Percentiles rank a stretch among this genome's conserved stretches.
phyloP scores from a whole-genome alignment of 2,329 filamentous ascomycete genomes.

The Aspergillus aculeatinus region DNA sequence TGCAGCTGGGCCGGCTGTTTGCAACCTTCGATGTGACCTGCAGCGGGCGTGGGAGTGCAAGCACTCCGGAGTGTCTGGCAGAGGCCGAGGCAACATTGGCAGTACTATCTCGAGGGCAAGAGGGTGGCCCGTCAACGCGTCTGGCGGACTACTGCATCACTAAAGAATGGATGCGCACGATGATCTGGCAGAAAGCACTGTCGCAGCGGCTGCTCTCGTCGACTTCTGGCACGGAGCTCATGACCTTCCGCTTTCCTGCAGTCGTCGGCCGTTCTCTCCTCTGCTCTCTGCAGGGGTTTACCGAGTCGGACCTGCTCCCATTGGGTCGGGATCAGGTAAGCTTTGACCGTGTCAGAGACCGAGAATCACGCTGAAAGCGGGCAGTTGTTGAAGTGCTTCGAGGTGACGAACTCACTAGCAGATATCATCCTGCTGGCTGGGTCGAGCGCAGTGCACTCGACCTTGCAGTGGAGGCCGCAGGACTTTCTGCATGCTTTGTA shows the following conservation, averaged over 20 bases:
- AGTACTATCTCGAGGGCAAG: constrained; percentile 15
- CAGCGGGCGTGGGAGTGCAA: not conserved
- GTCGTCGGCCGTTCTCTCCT: constrained; percentile 28
- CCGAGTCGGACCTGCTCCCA: constrained; percentile 28
- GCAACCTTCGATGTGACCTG: constrained; percentile 26
- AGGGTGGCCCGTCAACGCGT: constrained; percentile 19
- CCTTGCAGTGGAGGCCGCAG: constrained; percentile 25
- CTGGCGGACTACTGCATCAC: constrained; percentile 32
- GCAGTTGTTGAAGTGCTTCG: constrained; percentile 34
- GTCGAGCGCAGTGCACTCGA: not conserved
- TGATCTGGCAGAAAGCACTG: constrained; percentile 33
- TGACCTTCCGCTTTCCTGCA: constrained; percentile 29
- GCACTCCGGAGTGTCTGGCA: constrained; percentile 12
- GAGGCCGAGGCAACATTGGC: constrained; percentile 24
- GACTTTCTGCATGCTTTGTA: constrained; percentile 33
- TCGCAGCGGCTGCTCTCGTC: constrained; percentile 28
- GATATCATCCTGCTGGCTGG: constrained; percentile 27
- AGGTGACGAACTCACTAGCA: constrained; percentile 32
- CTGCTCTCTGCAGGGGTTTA: constrained; percentile 23
- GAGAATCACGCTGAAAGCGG: not conserved
- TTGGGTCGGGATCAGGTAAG: constrained; percentile 33
- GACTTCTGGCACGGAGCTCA: constrained; percentile 16
- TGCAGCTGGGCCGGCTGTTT: constrained; percentile 28
- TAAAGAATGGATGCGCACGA: constrained; percentile 34
- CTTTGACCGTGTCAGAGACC: not conserved